Base-by-base conservation (phyloP, 2,329 filamentous ascomycete genomes). In the Colletotrichum sp. region DNA sequence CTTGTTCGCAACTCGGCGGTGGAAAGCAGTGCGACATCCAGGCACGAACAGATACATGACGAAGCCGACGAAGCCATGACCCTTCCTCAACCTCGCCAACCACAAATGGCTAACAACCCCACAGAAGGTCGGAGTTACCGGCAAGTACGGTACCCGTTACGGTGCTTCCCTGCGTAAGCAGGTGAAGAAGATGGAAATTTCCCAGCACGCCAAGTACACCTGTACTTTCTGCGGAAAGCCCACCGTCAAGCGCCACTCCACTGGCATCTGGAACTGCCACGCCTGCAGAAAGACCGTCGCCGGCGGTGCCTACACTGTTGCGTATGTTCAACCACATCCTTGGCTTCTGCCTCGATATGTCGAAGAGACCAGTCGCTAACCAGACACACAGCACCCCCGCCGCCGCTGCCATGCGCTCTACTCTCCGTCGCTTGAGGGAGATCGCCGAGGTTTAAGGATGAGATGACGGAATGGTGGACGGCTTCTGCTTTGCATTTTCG, bases 201-300 rank as follows among this genome's bases (percentile, higher is more conserved):
- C 95, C 85, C 97, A 99, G 90, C 97, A 99, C 92, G 95, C 96
- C 90, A 94, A 94, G 88, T 99, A 98, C 86, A 93, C 93, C 86
- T 99, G 96, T 93, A 96, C 96, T 81, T 99, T 99, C 95, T 98
- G 96, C 93, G 96, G 96, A 86, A 99, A 99, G 94, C 94, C 93
- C 87, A 95, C 94, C 84, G 96, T 98, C 86, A 96, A 96, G 92
- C 94, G 96, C 86, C 91, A 95, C 86, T 93, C 95, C 79, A 95
- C 96, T 83, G 96, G 96, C 84, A 98, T 98, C 92, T 98, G 96
- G 96, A 92, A 96, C 89, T 99, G 97, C 95, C 94, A 93, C 89
- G 92, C 94, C 78, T 99, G 97, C 94, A 93, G 95, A 88, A 98
- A 98, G 94, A 95, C 93, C 85, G 86, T 86, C 82, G 96, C 95